A percentile compares a stretch with the other conserved stretches of the same genome.
Evolutionary conservation across 1,284 basidiomycete genomes (phyloP).

Genomic region (Ganoderma multipileum): DNA sequence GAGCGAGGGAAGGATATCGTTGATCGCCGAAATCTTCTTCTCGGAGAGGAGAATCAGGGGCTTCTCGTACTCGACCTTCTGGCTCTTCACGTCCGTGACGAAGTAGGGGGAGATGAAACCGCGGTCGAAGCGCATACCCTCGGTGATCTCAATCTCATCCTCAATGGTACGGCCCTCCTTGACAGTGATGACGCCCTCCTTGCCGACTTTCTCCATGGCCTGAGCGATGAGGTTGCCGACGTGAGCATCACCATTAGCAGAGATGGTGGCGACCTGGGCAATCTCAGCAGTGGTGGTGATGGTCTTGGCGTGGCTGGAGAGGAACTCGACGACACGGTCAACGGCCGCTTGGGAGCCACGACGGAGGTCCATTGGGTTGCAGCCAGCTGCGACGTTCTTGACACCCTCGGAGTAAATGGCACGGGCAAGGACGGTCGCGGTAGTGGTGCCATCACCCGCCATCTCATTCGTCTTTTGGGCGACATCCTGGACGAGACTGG

Average conservation of each 20-base stretch:
- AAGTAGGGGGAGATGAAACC: conserved; percentile 99
- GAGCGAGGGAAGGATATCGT: conserved; percentile 95
- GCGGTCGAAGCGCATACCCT: conserved; percentile 99
- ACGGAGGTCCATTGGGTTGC: conserved; percentile 99
- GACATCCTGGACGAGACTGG: conserved; percentile 92
- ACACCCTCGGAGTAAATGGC: conserved; percentile 99
- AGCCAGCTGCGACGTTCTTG: conserved; percentile 98
- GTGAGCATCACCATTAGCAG: conserved; percentile 95
- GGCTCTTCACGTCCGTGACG: conserved; percentile 97
- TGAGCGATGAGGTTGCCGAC: conserved; percentile 97
- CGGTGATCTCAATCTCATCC: conserved; percentile 99
- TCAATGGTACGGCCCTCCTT: conserved; percentile 98
- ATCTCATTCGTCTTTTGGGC: conserved; percentile 97
- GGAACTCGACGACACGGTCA: conserved; percentile 93
- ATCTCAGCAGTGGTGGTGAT: conserved; percentile 99
- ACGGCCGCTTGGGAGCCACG: conserved; percentile 97
- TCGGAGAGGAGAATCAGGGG: conserved; percentile 93
- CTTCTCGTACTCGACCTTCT: conserved; percentile 98
- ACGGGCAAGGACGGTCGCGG: conserved; percentile 95
- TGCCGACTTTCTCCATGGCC: conserved; percentile 99
- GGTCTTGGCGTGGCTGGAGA: conserved; percentile 89
- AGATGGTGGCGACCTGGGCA: conserved; percentile 98
- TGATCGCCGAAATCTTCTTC: conserved; percentile 97
- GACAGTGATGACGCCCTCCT: conserved; percentile 99
- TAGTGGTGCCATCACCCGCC: conserved; percentile 98